phyloP scores from a whole-genome alignment of 1,139 yeast species.

The Kodamaea sp. region DNA sequence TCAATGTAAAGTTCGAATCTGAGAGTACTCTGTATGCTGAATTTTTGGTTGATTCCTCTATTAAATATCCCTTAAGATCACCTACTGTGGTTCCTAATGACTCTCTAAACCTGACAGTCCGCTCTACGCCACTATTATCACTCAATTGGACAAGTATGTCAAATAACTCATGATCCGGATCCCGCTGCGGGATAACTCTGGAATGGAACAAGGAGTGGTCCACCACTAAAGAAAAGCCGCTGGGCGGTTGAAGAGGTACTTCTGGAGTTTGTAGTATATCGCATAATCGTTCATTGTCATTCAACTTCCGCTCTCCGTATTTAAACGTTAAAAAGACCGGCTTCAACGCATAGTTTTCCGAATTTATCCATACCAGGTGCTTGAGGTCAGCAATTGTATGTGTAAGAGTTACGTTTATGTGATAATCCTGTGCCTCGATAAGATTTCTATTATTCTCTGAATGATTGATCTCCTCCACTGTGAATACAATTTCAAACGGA shows the following conservation, averaged over 20 bases:
- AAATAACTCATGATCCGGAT: conserved; percentile 27
- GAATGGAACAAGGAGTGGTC: conserved; percentile 25
- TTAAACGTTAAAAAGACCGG: conserved; percentile 25
- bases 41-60: conserved; percentile 12
- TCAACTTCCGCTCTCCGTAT: conserved; percentile 10
- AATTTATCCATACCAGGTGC: conserved; percentile 32
- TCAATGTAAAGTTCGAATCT: conserved; percentile 1
- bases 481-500: conserved; percentile 23
- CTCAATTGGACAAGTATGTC: conserved; percentile 24
- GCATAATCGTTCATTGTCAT: conserved; percentile 16
- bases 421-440: conserved; percentile 3
- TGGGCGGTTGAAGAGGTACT: conserved; percentile 9
- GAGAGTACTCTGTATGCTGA: not conserved
- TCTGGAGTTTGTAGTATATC: conserved; percentile 17
- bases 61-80: conserved; percentile 22
- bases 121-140: conserved; percentile 7
- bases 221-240: conserved; percentile 18
- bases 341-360: conserved; percentile 22
- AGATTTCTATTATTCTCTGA: conserved; percentile 1
- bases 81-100: conserved; percentile 25
- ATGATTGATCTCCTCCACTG: conserved; percentile 13
- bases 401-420: conserved; percentile 21
- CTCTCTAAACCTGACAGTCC: conserved; percentile 20
- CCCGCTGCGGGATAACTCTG: conserved; percentile 21
- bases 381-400: conserved; percentile 26